phyloP scores from a whole-genome alignment of 352 stramenopile species.

The Pythium phragmitis region DNA sequence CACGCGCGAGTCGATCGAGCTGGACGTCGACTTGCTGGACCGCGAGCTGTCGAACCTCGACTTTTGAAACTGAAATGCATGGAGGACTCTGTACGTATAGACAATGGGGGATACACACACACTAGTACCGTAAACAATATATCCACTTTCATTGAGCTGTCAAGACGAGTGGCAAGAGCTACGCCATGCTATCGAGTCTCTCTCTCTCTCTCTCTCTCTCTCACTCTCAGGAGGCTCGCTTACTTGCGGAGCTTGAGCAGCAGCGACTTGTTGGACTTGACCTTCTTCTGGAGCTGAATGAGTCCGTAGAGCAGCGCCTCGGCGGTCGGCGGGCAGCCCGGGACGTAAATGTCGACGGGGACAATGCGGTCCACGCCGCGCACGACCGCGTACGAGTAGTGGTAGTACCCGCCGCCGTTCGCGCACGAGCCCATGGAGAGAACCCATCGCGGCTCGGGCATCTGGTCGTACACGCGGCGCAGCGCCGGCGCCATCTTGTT shows the following conservation, averaged over 20 bases:
- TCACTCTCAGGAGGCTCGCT: conserved; percentile 12
- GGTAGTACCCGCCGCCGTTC: conserved; percentile 93
- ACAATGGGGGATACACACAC: background rate
- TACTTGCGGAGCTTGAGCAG: conserved; percentile 97
- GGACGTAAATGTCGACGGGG: conserved; percentile 99
- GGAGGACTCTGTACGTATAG: background rate
- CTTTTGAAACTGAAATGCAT: conserved; percentile 13
- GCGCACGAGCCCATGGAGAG: conserved; percentile 98
- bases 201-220: background rate
- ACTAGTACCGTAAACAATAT: background rate
- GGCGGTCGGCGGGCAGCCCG: conserved; percentile 97
- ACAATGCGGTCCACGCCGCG: conserved; percentile 97
- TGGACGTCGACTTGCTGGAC: conserved; percentile 64
- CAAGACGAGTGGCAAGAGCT: background rate
- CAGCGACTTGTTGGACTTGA: conserved; percentile 97
- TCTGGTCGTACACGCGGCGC: conserved; percentile 97
- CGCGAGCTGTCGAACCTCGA: conserved; percentile 63
- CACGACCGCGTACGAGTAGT: conserved; percentile 98
- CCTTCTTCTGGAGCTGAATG: conserved; percentile 99
- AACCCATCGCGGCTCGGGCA: conserved; percentile 98
- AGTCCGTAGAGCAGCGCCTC: conserved; percentile 98
- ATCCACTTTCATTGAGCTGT: no score
- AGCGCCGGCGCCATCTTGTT: conserved; percentile 99
- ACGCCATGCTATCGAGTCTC: background rate
- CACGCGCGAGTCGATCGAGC: conserved; percentile 49